Percentiles rank a stretch among this genome's conserved stretches.
phyloP scores from a whole-genome alignment of 208 protist species.

The Trypanosoma scelopori region DNA sequence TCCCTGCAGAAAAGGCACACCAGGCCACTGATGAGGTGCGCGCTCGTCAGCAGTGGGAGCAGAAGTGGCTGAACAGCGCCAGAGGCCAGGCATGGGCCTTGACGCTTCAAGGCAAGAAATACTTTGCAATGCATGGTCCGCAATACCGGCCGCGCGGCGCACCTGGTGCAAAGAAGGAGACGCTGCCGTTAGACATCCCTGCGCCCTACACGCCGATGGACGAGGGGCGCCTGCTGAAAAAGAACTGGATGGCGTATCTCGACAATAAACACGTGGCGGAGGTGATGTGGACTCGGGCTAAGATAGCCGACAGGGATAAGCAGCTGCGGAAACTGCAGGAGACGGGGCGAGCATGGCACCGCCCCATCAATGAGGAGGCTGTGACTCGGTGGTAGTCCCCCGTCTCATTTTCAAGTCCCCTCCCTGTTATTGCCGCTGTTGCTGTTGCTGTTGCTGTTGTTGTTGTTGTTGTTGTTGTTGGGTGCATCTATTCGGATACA shows the following conservation, averaged over 20 bases:
- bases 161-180: slow-evolving; percentile 73
- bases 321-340: slow-evolving; percentile 72
- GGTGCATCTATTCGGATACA: neutral
- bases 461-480: neutral
- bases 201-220: slow-evolving; percentile 92
- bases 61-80: slow-evolving; percentile 67
- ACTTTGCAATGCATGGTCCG: slow-evolving; percentile 66
- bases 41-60: slow-evolving; percentile 57
- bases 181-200: slow-evolving; percentile 69
- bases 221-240: slow-evolving; percentile 70
- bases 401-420: slow-evolving; percentile 9
- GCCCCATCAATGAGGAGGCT: slow-evolving; percentile 71
- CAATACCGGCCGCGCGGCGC: slow-evolving; percentile 77
- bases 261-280: slow-evolving; percentile 92
- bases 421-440: slow-evolving; percentile 3
- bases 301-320: slow-evolving; percentile 83
- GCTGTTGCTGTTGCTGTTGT: neutral
- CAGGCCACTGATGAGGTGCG: slow-evolving; percentile 70
- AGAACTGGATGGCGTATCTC: slow-evolving; percentile 92
- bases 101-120: slow-evolving; percentile 81
- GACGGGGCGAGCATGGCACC: slow-evolving; percentile 86
- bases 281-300: slow-evolving; percentile 82
- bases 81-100: slow-evolving; percentile 64
- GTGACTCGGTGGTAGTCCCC: slow-evolving; percentile 52
- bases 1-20: slow-evolving; percentile 79